A percentile compares a stretch with the other conserved stretches of the same genome.
Evolutionary conservation across 192 early-diverging fungal genomes (phyloP).

Genomic region (Pecoramyces ruminantium): DNA sequence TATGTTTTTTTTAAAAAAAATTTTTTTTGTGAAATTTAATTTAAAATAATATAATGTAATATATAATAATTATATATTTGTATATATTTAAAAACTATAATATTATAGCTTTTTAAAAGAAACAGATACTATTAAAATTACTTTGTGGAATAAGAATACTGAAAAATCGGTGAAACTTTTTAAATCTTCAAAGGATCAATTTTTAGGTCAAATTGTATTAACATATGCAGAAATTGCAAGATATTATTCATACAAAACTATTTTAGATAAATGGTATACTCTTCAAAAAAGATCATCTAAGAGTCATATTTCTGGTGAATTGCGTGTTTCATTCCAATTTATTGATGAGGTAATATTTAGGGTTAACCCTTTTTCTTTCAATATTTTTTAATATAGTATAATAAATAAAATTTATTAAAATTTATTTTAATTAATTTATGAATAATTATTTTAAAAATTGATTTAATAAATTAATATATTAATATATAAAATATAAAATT

Average conservation of each 20-base stretch:
- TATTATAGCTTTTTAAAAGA: not conserved
- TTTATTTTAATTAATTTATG: too few relatives aligned
- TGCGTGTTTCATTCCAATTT: not conserved
- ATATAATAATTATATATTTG: too few relatives aligned
- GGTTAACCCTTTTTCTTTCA: too few relatives aligned
- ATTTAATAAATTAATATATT: too few relatives aligned
- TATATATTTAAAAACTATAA: too few relatives aligned
- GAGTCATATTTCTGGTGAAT: not conserved
- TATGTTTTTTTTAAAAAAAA: too few relatives aligned
- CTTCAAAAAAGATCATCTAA: not conserved
- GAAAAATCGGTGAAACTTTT: not conserved
- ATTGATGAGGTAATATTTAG: not conserved
- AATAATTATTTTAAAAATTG: too few relatives aligned
- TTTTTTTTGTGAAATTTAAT: too few relatives aligned
- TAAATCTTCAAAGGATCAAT: not conserved
- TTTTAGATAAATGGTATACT: not conserved
- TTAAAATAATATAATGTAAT: too few relatives aligned
- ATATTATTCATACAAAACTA: not conserved
- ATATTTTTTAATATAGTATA: too few relatives aligned
- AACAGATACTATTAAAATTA: not conserved
- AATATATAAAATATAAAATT: too few relatives aligned
- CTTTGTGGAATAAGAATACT: not conserved
- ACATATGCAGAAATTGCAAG: not conserved
- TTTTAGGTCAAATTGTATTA: not conserved
- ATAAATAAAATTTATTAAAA: too few relatives aligned